Evolutionary conservation across 1,284 basidiomycete genomes (phyloP).

Genomic region (Acaromyces ingoldii): DNA sequence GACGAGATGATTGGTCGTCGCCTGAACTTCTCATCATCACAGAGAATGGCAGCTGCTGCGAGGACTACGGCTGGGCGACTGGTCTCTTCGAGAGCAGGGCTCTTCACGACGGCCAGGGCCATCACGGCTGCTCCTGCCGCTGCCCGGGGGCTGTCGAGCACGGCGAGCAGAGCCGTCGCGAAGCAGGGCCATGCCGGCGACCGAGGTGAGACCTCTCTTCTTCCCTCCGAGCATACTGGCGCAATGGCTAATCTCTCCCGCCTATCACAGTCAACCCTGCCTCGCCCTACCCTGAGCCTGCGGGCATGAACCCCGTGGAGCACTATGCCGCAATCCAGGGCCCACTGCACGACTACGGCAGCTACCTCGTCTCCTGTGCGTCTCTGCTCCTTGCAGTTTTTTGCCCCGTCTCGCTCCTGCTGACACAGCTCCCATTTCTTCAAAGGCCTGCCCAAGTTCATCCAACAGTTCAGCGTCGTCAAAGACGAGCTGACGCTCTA

Average conservation of each 20-base stretch:
- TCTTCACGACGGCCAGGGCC: too few species aligned
- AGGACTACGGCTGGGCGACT: too few species aligned
- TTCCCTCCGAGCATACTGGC: too few species aligned
- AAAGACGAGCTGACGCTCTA: constrained; percentile 95
- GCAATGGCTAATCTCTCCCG: not conserved
- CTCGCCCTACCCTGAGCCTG: constrained; percentile 40
- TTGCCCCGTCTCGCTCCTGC: not conserved
- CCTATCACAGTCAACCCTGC: constrained; percentile 32
- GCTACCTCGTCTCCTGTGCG: constrained; percentile 47
- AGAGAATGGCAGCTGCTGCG: too few species aligned
- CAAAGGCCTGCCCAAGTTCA: constrained; percentile 46
- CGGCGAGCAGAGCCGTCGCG: too few species aligned
- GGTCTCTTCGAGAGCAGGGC: too few species aligned
- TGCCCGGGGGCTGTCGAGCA: too few species aligned
- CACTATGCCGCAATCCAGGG: constrained; percentile 28
- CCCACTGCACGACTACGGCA: constrained; percentile 46
- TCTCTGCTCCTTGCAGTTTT: constrained; percentile 2
- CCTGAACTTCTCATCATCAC: too few species aligned
- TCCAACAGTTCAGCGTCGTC: constrained; percentile 56
- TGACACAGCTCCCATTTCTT: not conserved
- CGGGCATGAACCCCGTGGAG: constrained; percentile 43
- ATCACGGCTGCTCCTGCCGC: too few species aligned
- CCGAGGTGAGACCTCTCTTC: too few species aligned
- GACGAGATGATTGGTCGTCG: too few species aligned
- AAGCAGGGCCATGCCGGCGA: too few species aligned